These are phyloP conservation scores for Maudiozyma barnettii DNA, from an alignment of 805 yeast genomes.

Conservation along the genomic window DNA sequence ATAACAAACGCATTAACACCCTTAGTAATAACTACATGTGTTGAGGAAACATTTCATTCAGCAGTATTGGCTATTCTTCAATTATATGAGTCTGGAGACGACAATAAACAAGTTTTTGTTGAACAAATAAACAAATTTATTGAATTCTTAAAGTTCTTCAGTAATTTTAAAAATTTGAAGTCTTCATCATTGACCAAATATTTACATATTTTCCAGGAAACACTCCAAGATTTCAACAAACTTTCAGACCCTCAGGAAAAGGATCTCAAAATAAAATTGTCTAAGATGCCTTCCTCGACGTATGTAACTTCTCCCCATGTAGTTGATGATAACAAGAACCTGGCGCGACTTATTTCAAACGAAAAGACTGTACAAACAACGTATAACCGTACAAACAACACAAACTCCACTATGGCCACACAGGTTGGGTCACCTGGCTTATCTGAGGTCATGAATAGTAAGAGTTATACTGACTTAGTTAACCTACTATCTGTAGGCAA, in stretches of 20 bases:
- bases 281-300: neutral
- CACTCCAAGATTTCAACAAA: neutral
- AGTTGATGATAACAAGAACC: neutral
- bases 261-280: neutral
- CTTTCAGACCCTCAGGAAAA: neutral
- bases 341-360: neutral
- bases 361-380: neutral
- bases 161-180: conserved; percentile 2
- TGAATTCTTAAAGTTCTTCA: conserved; percentile 3
- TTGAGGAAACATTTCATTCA: conserved; percentile 2
- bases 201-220: conserved; percentile 1
- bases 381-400: neutral
- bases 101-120: neutral
- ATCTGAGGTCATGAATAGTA: conserved; percentile 4
- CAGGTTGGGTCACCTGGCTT: neutral
- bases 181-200: neutral
- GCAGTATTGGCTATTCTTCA: conserved; percentile 2
- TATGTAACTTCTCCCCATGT: neutral
- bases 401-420: neutral
- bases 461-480: conserved; percentile 17
- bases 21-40: conserved; percentile 1
- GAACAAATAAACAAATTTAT: conserved; percentile 1
- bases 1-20: conserved; percentile 7
- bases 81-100: neutral
- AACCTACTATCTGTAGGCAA: neutral